These are phyloP conservation scores for Erysimum pusillum DNA, from an alignment of 441 rosid genomes.

Conservation along the genomic window DNA sequence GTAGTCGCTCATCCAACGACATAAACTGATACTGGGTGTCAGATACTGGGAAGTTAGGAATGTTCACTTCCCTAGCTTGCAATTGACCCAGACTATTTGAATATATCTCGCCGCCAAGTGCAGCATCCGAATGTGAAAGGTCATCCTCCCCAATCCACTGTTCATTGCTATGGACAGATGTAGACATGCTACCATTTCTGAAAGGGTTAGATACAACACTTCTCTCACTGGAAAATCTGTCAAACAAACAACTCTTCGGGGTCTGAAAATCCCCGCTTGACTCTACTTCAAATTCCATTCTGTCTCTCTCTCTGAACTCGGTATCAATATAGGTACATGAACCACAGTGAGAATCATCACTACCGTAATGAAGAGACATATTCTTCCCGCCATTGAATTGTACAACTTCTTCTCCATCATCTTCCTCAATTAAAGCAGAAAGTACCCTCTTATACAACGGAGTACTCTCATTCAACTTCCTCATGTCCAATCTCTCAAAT, in stretches of 20 bases:
- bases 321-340: constrained; percentile 75
- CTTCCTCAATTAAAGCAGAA: constrained; percentile 96
- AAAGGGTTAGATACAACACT: constrained; percentile 64
- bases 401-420: constrained; percentile 71
- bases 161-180: constrained; percentile 69
- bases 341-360: constrained; percentile 90
- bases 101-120: constrained; percentile 61
- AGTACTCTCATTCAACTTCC: constrained; percentile 63
- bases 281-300: constrained; percentile 80
- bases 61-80: constrained; percentile 57
- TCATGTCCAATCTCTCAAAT: constrained; percentile 60
- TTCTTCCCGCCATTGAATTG: constrained; percentile 66
- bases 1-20: constrained; percentile 79
- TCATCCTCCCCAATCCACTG: constrained; percentile 74
- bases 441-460: constrained; percentile 90
- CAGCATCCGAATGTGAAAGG: constrained; percentile 62
- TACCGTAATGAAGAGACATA: constrained; percentile 71
- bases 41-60: constrained; percentile 54
- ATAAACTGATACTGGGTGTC: constrained; percentile 73
- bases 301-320: constrained; percentile 77
- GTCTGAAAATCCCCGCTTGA: constrained; percentile 68
- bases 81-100: constrained; percentile 58
- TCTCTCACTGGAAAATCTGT: constrained; percentile 69
- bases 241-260: constrained; percentile 64
- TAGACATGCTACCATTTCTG: constrained; percentile 64